A percentile compares a stretch with the other conserved stretches of the same genome.
These are phyloP conservation scores for Thelephora ganbajun DNA, from an alignment of 768 basidiomycete genomes.

Conservation along the genomic window DNA sequence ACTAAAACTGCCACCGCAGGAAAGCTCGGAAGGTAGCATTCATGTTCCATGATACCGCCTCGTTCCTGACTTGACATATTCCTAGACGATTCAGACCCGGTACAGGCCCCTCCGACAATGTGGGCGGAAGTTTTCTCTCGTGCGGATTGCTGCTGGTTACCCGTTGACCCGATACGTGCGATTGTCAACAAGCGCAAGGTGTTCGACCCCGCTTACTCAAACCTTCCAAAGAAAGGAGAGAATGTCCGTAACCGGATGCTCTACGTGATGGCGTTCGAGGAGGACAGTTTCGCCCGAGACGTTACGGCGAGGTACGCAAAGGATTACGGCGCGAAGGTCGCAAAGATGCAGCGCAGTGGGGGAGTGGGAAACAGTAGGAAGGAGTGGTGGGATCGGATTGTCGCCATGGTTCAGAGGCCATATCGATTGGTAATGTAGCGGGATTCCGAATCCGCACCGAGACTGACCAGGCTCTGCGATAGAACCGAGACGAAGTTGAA, in stretches of 20 bases:
- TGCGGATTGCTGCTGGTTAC: conserved; percentile 82
- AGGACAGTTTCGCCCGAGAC: conserved; percentile 86
- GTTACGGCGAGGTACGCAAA: conserved; percentile 83
- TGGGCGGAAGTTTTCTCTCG: conserved; percentile 98
- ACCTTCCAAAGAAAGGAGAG: conserved; percentile 26
- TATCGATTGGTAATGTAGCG: conserved; percentile 58
- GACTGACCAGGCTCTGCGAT: neutral
- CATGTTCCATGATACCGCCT: neutral
- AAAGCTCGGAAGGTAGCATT: conserved; percentile 3
- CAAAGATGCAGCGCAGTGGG: conserved; percentile 63
- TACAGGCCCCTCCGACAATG: conserved; percentile 67
- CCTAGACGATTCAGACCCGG: conserved; percentile 34
- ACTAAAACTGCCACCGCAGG: conserved; percentile 14
- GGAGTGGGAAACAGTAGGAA: conserved; percentile 34
- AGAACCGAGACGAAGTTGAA: conserved; percentile 90
- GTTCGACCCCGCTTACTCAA: conserved; percentile 51
- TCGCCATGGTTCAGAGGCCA: conserved; percentile 49
- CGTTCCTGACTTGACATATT: neutral
- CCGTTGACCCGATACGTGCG: conserved; percentile 78
- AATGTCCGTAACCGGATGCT: conserved; percentile 84
- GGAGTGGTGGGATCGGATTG: conserved; percentile 77
- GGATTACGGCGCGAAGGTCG: conserved; percentile 65
- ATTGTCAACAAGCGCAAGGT: conserved; percentile 68
- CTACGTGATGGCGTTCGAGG: conserved; percentile 90
- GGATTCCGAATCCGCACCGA: neutral